These are phyloP conservation scores for Tylopilus cervinicoccineus DNA, from an alignment of 768 basidiomycete species.

Conservation along the genomic window DNA sequence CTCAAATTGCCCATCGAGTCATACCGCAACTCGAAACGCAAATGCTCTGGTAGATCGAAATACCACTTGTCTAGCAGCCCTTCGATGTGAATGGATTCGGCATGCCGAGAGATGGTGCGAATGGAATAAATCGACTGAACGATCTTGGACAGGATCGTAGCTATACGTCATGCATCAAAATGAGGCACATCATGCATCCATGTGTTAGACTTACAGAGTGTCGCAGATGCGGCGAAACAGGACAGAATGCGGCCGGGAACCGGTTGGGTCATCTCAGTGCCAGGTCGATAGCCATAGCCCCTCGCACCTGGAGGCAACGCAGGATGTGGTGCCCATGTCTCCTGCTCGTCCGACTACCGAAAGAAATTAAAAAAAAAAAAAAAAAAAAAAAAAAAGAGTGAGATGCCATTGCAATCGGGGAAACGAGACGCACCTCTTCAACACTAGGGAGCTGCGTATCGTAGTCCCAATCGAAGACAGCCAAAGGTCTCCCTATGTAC, in stretches of 20 bases:
- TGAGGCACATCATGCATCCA: not conserved
- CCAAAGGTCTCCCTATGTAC: conserved; percentile 75
- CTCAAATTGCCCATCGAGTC: conserved; percentile 32
- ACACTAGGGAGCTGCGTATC: conserved; percentile 65
- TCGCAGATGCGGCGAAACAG: conserved; percentile 75
- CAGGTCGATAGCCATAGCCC: conserved; percentile 27
- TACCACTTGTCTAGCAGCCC: conserved; percentile 71
- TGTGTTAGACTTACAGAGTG: conserved; percentile 51
- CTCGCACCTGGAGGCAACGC: conserved; percentile 30
- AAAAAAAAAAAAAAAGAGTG: conserved; percentile 15
- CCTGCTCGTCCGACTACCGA: conserved; percentile 59
- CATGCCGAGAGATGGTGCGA: conserved; percentile 52
- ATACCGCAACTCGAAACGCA: conserved; percentile 56
- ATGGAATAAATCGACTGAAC: conserved; percentile 72
- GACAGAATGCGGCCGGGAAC: conserved; percentile 54
- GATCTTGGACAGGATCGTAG: conserved; percentile 63
- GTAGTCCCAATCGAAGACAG: conserved; percentile 72
- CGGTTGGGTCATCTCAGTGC: conserved; percentile 17
- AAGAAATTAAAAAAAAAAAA: no score
- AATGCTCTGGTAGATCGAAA: conserved; percentile 61
- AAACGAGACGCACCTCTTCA: conserved; percentile 43
- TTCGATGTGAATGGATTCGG: conserved; percentile 56
- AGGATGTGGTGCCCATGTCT: conserved; percentile 46
- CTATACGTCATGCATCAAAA: conserved; percentile 35
- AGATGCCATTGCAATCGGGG: not conserved